A percentile compares a stretch with the other conserved stretches of the same genome.
Conservation (phyloP, 345 rosid species). For the Pistacia integerrima region DNA sequence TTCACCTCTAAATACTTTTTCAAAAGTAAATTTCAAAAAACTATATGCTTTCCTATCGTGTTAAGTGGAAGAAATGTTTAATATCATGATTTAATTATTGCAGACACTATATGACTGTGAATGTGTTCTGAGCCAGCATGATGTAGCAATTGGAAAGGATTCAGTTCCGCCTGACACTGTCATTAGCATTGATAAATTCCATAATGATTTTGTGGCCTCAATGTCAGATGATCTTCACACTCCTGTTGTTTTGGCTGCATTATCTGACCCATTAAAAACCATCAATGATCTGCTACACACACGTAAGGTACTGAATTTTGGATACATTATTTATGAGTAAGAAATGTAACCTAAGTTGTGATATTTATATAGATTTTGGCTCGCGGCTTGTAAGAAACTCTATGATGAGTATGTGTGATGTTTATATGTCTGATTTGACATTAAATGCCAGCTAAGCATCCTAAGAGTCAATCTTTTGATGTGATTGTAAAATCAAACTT, state of each 20-base stretch:
- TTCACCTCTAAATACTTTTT: neutral
- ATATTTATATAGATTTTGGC: neutral
- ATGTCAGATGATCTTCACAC: conserved; percentile 97
- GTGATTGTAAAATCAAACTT: neutral
- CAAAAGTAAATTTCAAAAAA: neutral
- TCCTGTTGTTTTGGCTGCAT: conserved; percentile 74
- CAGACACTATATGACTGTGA: conserved; percentile 87
- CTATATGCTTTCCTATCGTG: neutral
- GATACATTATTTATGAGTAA: conserved; percentile 6
- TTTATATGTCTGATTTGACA: neutral
- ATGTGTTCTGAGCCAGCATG: conserved; percentile 52
- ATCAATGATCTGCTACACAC: conserved; percentile 86
- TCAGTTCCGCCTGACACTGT: conserved; percentile 52
- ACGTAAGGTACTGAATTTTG: conserved; percentile 56
- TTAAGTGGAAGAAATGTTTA: conserved; percentile 8
- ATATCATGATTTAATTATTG: conserved; percentile 29
- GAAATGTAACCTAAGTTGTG: neutral
- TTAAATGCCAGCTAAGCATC: neutral
- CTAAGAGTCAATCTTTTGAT: neutral
- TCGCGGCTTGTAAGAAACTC: conserved; percentile 5
- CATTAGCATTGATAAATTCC: conserved; percentile 49
- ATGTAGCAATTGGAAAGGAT: conserved; percentile 28
- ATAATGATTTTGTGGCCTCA: conserved; percentile 55
- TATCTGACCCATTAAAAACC: conserved; percentile 82
- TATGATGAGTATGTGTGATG: neutral